These are phyloP conservation scores for Beauveria brongniartii DNA, from an alignment of 2,329 filamentous ascomycete genomes.

Conservation along the genomic window DNA sequence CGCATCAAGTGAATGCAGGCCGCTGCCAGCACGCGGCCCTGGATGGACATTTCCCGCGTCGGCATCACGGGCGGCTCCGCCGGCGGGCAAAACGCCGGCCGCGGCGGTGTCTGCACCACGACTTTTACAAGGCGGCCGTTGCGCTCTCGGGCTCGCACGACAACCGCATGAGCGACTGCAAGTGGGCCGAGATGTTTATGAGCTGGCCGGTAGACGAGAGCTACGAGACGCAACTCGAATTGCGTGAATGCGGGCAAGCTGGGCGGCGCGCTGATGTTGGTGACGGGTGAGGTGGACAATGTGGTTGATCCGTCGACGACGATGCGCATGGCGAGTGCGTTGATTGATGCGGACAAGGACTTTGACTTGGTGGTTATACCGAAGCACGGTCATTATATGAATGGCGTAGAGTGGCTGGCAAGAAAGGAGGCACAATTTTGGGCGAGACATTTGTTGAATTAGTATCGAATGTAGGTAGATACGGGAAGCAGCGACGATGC, in stretches of 20 bases:
- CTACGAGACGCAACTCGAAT: not conserved
- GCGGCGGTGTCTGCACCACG: too few species aligned
- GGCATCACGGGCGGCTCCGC: too few species aligned
- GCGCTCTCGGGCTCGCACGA: not conserved
- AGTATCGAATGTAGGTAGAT: too few species aligned
- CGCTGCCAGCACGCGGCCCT: too few species aligned
- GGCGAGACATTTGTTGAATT: too few species aligned
- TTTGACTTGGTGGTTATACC: not conserved
- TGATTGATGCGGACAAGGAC: not conserved
- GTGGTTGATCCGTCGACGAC: not conserved
- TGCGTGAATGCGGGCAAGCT: not conserved
- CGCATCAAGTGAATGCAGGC: too few species aligned
- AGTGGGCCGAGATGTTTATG: constrained; percentile 1
- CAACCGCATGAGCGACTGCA: constrained; percentile 1
- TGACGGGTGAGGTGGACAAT: constrained; percentile 2
- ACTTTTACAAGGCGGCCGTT: too few species aligned
- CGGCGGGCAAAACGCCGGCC: too few species aligned
- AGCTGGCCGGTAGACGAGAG: not conserved
- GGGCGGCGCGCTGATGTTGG: not conserved
- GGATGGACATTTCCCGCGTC: too few species aligned
- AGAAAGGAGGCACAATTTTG: too few species aligned
- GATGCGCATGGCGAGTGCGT: not conserved
- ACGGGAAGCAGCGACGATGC: too few species aligned
- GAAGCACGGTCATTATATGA: not conserved
- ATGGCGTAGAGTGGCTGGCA: not conserved